Conservation (phyloP, 805 yeast species). For the Jamesozyma jinghongensis region DNA sequence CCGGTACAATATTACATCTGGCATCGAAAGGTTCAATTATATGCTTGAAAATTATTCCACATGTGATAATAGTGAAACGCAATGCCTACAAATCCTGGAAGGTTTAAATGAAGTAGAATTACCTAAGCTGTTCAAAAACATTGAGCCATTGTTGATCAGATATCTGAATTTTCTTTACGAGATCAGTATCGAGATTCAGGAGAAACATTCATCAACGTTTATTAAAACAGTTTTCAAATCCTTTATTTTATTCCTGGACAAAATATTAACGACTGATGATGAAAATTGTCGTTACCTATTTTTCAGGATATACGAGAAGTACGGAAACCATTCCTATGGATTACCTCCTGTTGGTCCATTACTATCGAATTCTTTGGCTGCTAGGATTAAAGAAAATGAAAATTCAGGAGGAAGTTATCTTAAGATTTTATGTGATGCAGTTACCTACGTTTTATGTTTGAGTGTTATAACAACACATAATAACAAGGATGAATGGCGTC, state of each 20-base stretch:
- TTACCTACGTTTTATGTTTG: conserved; percentile 41
- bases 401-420: conserved; percentile 53
- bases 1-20: conserved; percentile 46
- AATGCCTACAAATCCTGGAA: conserved; percentile 42
- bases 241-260: conserved; percentile 1
- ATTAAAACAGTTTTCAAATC: conserved; percentile 28
- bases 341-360: conserved; percentile 46
- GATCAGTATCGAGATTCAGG: conserved; percentile 11
- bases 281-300: conserved; percentile 53
- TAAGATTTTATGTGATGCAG: conserved; percentile 30
- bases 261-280: conserved; percentile 32
- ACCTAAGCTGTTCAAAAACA: conserved; percentile 52
- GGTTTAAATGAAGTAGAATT: conserved; percentile 46
- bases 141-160: conserved; percentile 30
- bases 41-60: conserved; percentile 31
- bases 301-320: conserved; percentile 38
- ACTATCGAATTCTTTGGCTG: conserved; percentile 39
- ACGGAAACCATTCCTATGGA: conserved; percentile 14
- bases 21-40: conserved; percentile 43
- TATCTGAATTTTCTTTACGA: conserved; percentile 32
- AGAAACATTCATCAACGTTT: conserved; percentile 18
- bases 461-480: conserved; percentile 26
- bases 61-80: conserved; percentile 30
- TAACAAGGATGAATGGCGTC: conserved; percentile 19
- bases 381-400: conserved; percentile 40